phyloP scores from a whole-genome alignment of 805 yeast genomes.

The Kuraishia borneana region DNA sequence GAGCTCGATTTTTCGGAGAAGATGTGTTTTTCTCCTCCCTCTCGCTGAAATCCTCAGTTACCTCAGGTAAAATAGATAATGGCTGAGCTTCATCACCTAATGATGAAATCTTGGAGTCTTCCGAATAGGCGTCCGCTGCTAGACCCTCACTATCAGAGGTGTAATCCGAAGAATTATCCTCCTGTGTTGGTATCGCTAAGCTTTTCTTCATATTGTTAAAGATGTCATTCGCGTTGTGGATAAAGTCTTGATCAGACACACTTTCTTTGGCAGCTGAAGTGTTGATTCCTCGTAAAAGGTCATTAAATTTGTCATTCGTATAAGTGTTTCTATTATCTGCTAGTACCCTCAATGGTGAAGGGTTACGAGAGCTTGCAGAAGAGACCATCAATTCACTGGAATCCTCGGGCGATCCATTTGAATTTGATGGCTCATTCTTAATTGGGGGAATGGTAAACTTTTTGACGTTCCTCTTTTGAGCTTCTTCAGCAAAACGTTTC shows the following conservation, averaged over 20 bases:
- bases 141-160: background rate
- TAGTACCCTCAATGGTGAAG: constrained; percentile 19
- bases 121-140: too few species aligned
- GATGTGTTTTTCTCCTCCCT: too few species aligned
- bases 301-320: constrained; percentile 15
- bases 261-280: too few species aligned
- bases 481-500: constrained; percentile 2
- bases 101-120: too few species aligned
- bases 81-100: too few species aligned
- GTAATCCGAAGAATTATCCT: background rate
- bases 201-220: background rate
- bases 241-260: too few species aligned
- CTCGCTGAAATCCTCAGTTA: too few species aligned
- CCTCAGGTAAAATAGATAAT: too few species aligned
- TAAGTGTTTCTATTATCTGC: constrained; percentile 18
- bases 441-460: background rate
- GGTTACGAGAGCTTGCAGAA: constrained; percentile 8
- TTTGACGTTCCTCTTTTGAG: background rate
- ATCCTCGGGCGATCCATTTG: background rate
- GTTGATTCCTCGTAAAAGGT: constrained; percentile 8
- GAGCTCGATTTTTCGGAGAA: too few species aligned
- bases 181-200: background rate
- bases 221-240: background rate
- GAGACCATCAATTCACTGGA: background rate
- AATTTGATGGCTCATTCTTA: background rate